Percentiles rank a stretch among this genome's conserved stretches.
These are phyloP conservation scores for Phlyctochytrium arcticum DNA, from an alignment of 192 early-diverging fungal genomes.

Conservation along the genomic window DNA sequence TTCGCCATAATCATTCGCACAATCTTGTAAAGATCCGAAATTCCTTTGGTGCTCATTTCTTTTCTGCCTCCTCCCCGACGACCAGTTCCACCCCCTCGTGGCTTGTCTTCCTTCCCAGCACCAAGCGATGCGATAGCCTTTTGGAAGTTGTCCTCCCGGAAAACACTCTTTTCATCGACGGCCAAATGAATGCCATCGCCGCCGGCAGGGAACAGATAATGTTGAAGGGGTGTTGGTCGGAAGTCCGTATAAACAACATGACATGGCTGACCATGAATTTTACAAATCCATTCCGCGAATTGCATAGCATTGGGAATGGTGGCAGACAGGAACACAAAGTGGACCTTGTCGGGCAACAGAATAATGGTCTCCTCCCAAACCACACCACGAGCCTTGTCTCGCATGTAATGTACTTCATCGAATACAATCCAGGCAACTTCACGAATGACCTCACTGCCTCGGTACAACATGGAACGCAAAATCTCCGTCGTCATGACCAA, in stretches of 20 bases:
- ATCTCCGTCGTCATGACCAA: conserved; percentile 99
- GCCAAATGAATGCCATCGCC: conserved; percentile 93
- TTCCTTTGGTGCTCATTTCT: conserved; percentile 5
- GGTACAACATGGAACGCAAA: conserved; percentile 94
- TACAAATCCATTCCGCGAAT: conserved; percentile 98
- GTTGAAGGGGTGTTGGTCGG: conserved; percentile 94
- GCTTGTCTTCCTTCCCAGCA: conserved; percentile 56
- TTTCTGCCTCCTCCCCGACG: conserved; percentile 48
- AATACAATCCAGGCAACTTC: conserved; percentile 98
- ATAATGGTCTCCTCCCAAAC: conserved; percentile 99
- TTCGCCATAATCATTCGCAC: conserved; percentile 93
- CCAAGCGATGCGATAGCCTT: conserved; percentile 72
- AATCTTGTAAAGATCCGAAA: conserved; percentile 86
- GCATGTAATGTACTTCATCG: conserved; percentile 99
- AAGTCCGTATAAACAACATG: conserved; percentile 98
- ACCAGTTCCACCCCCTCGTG: conserved; percentile 47
- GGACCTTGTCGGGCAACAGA: conserved; percentile 86
- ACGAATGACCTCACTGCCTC: conserved; percentile 91
- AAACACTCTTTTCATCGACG: conserved; percentile 92
- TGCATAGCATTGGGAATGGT: conserved; percentile 99
- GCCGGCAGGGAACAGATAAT: conserved; percentile 89
- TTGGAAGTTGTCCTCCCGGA: conserved; percentile 96
- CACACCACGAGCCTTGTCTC: conserved; percentile 91
- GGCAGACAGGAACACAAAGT: conserved; percentile 92
- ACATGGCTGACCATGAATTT: conserved; percentile 93